A percentile compares a stretch with the other conserved stretches of the same genome.
phyloP scores from a whole-genome alignment of 768 basidiomycete genomes.

The Tricholoma saponaceum region DNA sequence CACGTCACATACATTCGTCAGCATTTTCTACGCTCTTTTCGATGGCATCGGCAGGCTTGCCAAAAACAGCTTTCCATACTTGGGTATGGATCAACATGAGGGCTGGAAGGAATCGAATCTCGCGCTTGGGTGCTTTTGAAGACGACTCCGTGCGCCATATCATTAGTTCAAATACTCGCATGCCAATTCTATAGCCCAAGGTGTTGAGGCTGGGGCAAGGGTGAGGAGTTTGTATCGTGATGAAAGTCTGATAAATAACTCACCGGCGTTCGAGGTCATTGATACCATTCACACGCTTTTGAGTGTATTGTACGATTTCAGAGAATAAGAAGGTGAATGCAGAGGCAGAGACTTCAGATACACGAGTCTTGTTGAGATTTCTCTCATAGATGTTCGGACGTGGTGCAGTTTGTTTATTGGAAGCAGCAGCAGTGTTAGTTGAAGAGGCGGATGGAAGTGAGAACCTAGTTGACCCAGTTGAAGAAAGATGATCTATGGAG shows the following conservation, averaged over 20 bases:
- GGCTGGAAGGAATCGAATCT: constrained; percentile 85
- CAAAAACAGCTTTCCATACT: constrained; percentile 93
- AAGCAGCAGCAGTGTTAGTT: constrained; percentile 35
- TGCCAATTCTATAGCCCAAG: constrained; percentile 89
- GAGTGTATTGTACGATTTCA: constrained; percentile 93
- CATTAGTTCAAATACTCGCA: constrained; percentile 83
- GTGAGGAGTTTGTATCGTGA: neutral
- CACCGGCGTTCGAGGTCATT: constrained; percentile 93
- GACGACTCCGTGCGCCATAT: constrained; percentile 72
- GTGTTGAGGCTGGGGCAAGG: constrained; percentile 69
- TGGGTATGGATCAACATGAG: constrained; percentile 94
- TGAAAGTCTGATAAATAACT: constrained; percentile 13
- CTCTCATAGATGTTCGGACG: constrained; percentile 88
- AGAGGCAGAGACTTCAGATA: constrained; percentile 76
- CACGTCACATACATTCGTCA: constrained; percentile 75
- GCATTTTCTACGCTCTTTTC: constrained; percentile 96
- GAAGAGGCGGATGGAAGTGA: constrained; percentile 61
- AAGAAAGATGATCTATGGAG: constrained; percentile 46
- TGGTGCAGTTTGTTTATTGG: constrained; percentile 30
- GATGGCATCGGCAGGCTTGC: constrained; percentile 89
- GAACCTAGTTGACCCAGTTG: constrained; percentile 62
- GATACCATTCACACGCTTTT: constrained; percentile 91
- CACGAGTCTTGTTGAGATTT: constrained; percentile 81
- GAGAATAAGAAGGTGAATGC: constrained; percentile 91
- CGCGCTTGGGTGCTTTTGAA: constrained; percentile 89